Base-by-base conservation (phyloP, 1,139 yeast species). In the Nadsonia commutata region DNA sequence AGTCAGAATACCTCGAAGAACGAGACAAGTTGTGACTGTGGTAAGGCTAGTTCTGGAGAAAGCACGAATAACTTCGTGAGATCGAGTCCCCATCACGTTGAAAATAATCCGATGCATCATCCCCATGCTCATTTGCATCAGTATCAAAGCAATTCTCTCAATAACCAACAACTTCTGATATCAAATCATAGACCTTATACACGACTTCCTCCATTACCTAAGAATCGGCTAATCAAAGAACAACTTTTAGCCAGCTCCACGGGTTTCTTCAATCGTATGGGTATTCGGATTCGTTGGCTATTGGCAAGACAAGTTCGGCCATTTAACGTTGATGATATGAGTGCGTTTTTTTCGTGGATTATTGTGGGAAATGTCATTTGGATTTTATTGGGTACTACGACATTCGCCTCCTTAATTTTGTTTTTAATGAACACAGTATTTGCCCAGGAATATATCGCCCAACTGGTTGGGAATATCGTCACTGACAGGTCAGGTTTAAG, bases 311-410 rank as follows among this genome's bases (percentile, higher is more conserved):
- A 76, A 17, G 71, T 70, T 51, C 64, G 80, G 5, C 95, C 95
- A 1, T 81, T 82, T 62, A 85, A 81, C 55, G 76, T 83, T 20
- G 97, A 88, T 60, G 96, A 88, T 54, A 74, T 85, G 46, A 74
- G 88, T 36, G 97, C 97, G 2, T 68, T 90, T 49, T 76, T 88
- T 50, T 83, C 95, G 6, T 86, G 97, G 95, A 65, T 90, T 23
- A 72, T 90, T 37, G 79, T 90, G 55, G 93, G 95, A 3, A 88
- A 90, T 56, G 79, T 81, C 2, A 62, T 85, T 11, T 67, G 93
- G 61, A 72, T 90, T 47, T 65, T 85, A 36, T 64, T 86, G 21
- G 95, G 88, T 16, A 88, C 97, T 8, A 90, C 98, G 2, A 84
- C 96, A 0, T 88, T 88, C 59, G 67, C 84, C 42, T 84, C 95